Conservation (phyloP, 202 grass and related monocot genomes). For the Digitaria exilis region DNA sequence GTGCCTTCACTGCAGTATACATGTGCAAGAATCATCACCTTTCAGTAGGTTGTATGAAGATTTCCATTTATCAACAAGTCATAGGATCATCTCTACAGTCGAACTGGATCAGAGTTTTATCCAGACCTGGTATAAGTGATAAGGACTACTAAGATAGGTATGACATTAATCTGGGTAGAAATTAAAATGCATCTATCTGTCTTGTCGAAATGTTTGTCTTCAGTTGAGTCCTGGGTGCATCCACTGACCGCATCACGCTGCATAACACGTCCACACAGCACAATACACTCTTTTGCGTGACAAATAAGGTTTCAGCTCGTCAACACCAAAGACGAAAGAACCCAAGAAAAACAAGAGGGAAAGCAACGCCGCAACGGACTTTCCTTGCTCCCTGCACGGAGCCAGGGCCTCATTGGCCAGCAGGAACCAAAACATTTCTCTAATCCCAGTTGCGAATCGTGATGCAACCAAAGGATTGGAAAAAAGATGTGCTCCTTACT, state of each 20-base stretch:
- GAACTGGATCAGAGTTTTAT: not conserved
- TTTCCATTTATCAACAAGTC: not conserved
- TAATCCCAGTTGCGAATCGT: not conserved
- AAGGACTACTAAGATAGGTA: not conserved
- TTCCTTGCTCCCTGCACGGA: constrained; percentile 38
- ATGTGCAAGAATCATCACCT: not conserved
- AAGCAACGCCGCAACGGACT: not conserved
- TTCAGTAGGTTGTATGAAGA: not conserved
- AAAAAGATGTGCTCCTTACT: not conserved
- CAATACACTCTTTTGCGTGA: not conserved
- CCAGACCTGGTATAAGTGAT: constrained; percentile 3
- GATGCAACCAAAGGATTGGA: not conserved
- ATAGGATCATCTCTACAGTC: not conserved
- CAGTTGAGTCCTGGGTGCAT: not conserved
- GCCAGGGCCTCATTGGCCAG: constrained; percentile 31
- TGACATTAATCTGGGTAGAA: not conserved
- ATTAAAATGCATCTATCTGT: not conserved
- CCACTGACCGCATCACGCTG: not conserved
- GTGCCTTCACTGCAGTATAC: not conserved
- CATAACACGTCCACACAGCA: not conserved
- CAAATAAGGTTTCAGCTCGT: not conserved
- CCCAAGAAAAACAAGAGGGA: not conserved
- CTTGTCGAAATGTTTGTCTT: constrained; percentile 7
- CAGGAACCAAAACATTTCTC: not conserved
- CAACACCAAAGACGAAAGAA: not conserved